A percentile compares a stretch with the other conserved stretches of the same genome.
Evolutionary conservation across 2,329 filamentous ascomycete genomes (phyloP).

Genomic region (Neofusicoccum sp.): DNA sequence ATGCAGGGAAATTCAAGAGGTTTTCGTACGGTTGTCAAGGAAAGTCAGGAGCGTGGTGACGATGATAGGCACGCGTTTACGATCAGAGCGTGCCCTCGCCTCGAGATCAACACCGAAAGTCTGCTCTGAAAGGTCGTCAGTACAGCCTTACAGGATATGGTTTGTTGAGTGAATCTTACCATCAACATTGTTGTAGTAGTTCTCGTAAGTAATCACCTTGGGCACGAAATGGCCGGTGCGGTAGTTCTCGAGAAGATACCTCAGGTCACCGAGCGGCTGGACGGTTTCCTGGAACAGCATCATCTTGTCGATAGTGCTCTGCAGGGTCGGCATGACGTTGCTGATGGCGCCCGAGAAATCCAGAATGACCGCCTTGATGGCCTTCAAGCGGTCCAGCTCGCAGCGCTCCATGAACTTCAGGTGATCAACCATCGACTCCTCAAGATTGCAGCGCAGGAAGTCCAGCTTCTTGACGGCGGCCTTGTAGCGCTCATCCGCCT

Average conservation of each 20-base stretch:
- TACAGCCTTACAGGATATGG: no score
- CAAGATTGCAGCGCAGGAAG: conserved; percentile 86
- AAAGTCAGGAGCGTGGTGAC: conserved; percentile 93
- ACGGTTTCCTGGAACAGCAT: conserved; percentile 98
- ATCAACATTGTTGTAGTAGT: conserved; percentile 98
- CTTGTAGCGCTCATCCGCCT: conserved; percentile 94
- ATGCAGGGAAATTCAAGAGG: background rate
- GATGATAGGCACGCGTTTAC: conserved; percentile 90
- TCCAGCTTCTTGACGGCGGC: conserved; percentile 80
- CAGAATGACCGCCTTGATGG: conserved; percentile 95
- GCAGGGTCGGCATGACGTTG: conserved; percentile 94
- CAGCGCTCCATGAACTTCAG: conserved; percentile 96
- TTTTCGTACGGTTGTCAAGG: conserved; percentile 70
- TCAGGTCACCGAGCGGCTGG: conserved; percentile 84
- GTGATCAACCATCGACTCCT: conserved; percentile 90
- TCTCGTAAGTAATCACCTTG: conserved; percentile 90
- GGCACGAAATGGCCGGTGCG: conserved; percentile 90
- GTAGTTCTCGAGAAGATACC: conserved; percentile 95
- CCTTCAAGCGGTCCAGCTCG: conserved; percentile 91
- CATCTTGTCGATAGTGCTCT: conserved; percentile 97
- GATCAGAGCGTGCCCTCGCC: conserved; percentile 84
- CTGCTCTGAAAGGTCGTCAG: conserved; percentile 60
- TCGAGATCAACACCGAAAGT: conserved; percentile 98
- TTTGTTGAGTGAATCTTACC: conserved; percentile 39
- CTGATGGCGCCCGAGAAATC: conserved; percentile 97